Evolutionary conservation across 352 stramenopile genomes (phyloP).

Genomic region (Phytopythium chamaehyphon): DNA sequence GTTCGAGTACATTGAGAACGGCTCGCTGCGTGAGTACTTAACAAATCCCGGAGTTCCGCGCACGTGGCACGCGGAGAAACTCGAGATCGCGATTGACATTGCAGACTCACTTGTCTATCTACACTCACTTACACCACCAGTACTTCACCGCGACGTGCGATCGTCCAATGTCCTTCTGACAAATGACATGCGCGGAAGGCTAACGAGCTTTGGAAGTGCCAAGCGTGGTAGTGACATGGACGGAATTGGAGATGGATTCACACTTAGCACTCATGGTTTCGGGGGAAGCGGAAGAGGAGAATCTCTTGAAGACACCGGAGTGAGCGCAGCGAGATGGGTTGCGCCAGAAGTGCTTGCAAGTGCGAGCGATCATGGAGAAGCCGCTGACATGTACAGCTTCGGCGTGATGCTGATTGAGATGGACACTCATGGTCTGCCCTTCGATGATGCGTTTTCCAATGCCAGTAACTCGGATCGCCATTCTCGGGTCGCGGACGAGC

Average conservation of each 20-base stretch:
- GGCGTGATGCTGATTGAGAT: slow-evolving; percentile 5
- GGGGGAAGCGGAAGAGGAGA: neutral
- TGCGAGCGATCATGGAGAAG: slow-evolving; percentile 6
- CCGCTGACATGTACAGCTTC: slow-evolving; percentile 9
- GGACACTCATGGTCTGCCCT: slow-evolving; percentile 3
- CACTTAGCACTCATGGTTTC: neutral
- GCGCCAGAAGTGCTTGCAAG: slow-evolving; percentile 12
- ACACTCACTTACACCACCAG: slow-evolving; percentile 38
- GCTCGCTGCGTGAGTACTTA: slow-evolving; percentile 38
- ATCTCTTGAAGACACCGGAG: slow-evolving; percentile 1
- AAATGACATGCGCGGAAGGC: slow-evolving; percentile 17
- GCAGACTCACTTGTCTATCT: slow-evolving; percentile 48
- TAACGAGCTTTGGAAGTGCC: slow-evolving; percentile 14
- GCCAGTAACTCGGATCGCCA: slow-evolving; percentile 19
- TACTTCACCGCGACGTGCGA: slow-evolving; percentile 46
- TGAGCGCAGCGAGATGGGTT: neutral
- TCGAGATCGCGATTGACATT: slow-evolving; percentile 39
- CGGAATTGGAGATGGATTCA: neutral
- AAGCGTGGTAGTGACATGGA: neutral
- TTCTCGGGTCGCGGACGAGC: neutral
- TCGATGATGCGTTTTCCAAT: slow-evolving; percentile 14
- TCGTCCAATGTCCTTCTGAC: slow-evolving; percentile 45
- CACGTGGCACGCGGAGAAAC: slow-evolving; percentile 30
- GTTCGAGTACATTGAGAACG: slow-evolving; percentile 57
- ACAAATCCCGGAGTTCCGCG: slow-evolving; percentile 11